Evolutionary conservation across 371 early-diverging fungal genomes (phyloP).

Genomic region (Coemansia sp.): DNA sequence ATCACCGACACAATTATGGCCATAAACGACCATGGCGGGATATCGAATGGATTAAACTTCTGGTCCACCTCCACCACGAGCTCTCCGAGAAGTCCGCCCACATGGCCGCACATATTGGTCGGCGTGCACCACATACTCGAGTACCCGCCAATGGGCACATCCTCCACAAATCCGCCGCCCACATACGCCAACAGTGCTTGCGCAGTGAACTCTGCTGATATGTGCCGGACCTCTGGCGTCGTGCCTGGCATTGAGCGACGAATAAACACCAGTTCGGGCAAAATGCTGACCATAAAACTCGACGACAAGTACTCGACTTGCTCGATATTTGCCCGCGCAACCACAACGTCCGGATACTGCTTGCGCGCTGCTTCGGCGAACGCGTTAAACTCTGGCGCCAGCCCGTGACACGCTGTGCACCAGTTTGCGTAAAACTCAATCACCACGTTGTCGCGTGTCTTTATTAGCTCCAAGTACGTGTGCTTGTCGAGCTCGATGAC

Average conservation of each 20-base stretch:
- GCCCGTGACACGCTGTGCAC: conserved; percentile 44
- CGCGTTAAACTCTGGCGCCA: conserved; percentile 33
- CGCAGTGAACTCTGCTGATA: conserved; percentile 37
- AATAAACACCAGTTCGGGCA: conserved; percentile 43
- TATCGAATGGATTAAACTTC: conserved; percentile 37
- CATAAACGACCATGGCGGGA: conserved; percentile 49
- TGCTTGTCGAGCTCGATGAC: conserved; percentile 36
- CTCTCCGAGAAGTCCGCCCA: conserved; percentile 44
- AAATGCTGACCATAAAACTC: conserved; percentile 43
- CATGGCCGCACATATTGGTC: conserved; percentile 43
- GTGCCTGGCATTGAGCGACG: conserved; percentile 19
- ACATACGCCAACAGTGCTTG: conserved; percentile 36
- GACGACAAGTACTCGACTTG: conserved; percentile 46
- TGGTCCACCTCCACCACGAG: conserved; percentile 26
- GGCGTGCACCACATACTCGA: conserved; percentile 47
- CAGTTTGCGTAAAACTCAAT: conserved; percentile 50
- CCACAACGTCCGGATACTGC: conserved; percentile 30
- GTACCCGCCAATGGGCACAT: conserved; percentile 35
- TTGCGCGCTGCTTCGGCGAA: conserved; percentile 33
- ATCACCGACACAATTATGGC: conserved; percentile 33
- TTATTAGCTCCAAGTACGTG: conserved; percentile 23
- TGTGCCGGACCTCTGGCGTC: conserved; percentile 35
- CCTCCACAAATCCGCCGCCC: conserved; percentile 31
- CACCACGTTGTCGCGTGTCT: conserved; percentile 26
- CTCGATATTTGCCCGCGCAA: conserved; percentile 34